A percentile compares a stretch with the other conserved stretches of the same genome.
Conservation (phyloP, 768 basidiomycete genomes). For the Flagelloscypha sp. region DNA sequence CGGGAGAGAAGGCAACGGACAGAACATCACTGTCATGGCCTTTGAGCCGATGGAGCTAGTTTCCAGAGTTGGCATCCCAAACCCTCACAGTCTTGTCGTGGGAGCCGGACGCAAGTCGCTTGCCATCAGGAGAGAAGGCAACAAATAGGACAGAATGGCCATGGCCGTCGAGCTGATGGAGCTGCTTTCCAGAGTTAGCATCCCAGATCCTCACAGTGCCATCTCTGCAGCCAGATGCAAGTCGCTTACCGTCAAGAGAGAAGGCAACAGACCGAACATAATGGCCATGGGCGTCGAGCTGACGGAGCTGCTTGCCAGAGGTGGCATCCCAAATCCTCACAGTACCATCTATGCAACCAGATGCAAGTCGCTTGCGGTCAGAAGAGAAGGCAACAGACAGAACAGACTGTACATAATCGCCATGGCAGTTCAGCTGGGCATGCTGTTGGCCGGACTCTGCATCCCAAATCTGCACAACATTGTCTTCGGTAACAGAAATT, state of each 20-base stretch:
- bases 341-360: slow-evolving; percentile 5
- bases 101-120: slow-evolving; percentile 31
- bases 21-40: background rate
- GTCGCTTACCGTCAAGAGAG: slow-evolving; percentile 14
- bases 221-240: slow-evolving; percentile 15
- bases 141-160: background rate
- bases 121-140: slow-evolving; percentile 15
- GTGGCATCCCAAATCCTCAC: slow-evolving; percentile 9
- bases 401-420: slow-evolving; percentile 2
- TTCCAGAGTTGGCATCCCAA: slow-evolving; percentile 9
- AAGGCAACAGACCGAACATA: slow-evolving; percentile 9
- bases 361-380: slow-evolving; percentile 8
- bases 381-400: slow-evolving; percentile 7
- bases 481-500: slow-evolving; percentile 7
- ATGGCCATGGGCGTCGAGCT: background rate
- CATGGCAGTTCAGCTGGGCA: background rate
- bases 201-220: slow-evolving; percentile 15
- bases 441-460: slow-evolving; percentile 2
- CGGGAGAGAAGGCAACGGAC: slow-evolving; percentile 9
- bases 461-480: slow-evolving; percentile 9
- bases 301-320: slow-evolving; percentile 2
- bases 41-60: background rate
- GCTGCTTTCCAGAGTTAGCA: slow-evolving; percentile 4
- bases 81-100: slow-evolving; percentile 18
- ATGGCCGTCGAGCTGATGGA: slow-evolving; percentile 5